phyloP scores from a whole-genome alignment of 768 basidiomycete species.

The Lentinula guzmanii region DNA sequence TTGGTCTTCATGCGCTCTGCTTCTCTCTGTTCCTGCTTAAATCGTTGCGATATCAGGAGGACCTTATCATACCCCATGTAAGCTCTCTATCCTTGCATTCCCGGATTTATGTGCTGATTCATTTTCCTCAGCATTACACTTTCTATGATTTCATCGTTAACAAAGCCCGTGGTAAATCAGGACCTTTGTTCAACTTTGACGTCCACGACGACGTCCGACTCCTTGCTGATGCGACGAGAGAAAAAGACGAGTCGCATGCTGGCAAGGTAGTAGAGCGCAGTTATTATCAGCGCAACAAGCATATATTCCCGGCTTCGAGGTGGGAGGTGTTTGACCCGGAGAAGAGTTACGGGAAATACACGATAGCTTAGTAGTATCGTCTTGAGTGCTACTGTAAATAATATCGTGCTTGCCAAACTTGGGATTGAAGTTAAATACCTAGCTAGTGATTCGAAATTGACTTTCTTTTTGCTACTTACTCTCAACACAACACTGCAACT shows the following conservation, averaged over 20 bases:
- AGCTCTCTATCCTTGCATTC: conserved; percentile 15
- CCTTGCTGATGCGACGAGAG: conserved; percentile 88
- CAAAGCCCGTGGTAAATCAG: conserved; percentile 97
- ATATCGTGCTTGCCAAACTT: too few relatives aligned
- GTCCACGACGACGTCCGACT: conserved; percentile 98
- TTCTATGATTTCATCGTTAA: conserved; percentile 99
- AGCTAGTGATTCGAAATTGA: too few relatives aligned
- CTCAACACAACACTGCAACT: neutral
- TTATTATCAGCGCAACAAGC: conserved; percentile 95
- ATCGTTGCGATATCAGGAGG: conserved; percentile 56
- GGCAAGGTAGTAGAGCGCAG: conserved; percentile 97
- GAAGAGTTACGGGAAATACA: conserved; percentile 91
- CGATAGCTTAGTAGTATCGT: conserved; percentile 40
- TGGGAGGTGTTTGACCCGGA: conserved; percentile 98
- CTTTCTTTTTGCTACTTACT: neutral
- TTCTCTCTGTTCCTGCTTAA: conserved; percentile 2
- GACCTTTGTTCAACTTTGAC: conserved; percentile 97
- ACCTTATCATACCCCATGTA: conserved; percentile 95
- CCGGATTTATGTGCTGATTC: neutral
- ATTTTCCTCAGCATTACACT: conserved; percentile 71
- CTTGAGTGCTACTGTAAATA: too few relatives aligned
- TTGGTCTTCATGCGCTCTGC: conserved; percentile 15
- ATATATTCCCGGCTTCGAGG: conserved; percentile 93
- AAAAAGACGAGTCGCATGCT: conserved; percentile 98
- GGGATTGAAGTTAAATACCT: too few relatives aligned